Evolutionary conservation across 179 eudicot species (phyloP), one percentile per base, ranked within the genome.

Genomic region (Drosera spatulata): DNA sequence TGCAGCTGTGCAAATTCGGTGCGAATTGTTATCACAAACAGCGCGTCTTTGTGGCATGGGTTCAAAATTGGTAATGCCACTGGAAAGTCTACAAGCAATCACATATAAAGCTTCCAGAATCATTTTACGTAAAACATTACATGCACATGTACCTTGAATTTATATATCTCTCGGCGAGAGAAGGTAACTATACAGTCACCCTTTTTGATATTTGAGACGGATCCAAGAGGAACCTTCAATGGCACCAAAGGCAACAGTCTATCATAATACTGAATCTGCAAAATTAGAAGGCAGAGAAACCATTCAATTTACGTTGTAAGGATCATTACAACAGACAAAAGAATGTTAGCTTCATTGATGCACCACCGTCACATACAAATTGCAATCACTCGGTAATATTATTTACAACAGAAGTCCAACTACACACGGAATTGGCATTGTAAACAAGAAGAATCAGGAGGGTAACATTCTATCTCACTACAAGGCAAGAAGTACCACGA

Each of bases 181-280:
- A 93, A 93, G 63, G 96, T 79, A 54, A 93, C 99, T 70, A 93
- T 65, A 70, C 99, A 93, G 69, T 93, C 99, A 55, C 99, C 99
- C 48, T 85, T 78, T 65, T 53, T 74, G 47, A 93, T 75, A 58
- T 93, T 74, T 14, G 88, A 77, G 62, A 80, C 84, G 60, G 95
- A 82, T 71, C 93, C 83, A 78, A 93, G 87, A 57, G 99, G 90
- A 60, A 70, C 73, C 63, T 70, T 68, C 71, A 69, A 66, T 41
- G 99, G 95, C 66, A 79, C 85, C 61, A 93, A 74, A 66, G 99
- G 99, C 46, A 85, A 89, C 72, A 93, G 86, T 77, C 99, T 84
- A 62, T 93, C 85, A 75, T 93, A 93, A 61, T 82, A 61, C 70
- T 84, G 72, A 60, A 93, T 77, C 99, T 93, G 79, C 73, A 62